Evolutionary conservation across 331 rosid genomes (phyloP).

Genomic region (Rhamnella rubrinervis): DNA sequence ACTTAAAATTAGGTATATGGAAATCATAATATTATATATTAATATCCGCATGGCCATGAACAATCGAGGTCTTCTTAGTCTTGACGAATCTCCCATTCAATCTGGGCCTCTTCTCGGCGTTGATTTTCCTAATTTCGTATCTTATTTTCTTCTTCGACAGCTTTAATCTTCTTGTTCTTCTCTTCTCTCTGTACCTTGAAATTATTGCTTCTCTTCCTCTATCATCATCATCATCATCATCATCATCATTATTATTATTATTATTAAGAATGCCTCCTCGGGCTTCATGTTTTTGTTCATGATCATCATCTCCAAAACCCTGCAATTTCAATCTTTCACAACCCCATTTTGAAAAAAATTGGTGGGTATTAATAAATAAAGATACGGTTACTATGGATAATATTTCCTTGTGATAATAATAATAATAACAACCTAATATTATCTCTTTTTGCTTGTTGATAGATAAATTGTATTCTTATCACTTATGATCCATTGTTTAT

Average conservation of each 20-base stretch:
- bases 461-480: no score
- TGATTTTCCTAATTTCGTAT: constrained; percentile 76
- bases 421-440: no score
- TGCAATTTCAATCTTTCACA: constrained; percentile 8
- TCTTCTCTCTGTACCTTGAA: constrained; percentile 73
- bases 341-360: no score
- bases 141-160: constrained; percentile 75
- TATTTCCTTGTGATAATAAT: background rate
- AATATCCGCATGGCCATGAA: constrained; percentile 15
- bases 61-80: constrained; percentile 47
- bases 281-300: constrained; percentile 25
- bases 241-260: constrained; percentile 1
- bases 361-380: no score
- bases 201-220: constrained; percentile 84
- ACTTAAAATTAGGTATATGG: no score
- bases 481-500: no score
- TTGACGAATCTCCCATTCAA: constrained; percentile 77
- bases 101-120: constrained; percentile 87
- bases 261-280: constrained; percentile 6
- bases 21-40: background rate
- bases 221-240: constrained; percentile 18
- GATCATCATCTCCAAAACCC: constrained; percentile 30
- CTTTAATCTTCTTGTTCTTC: constrained; percentile 44
- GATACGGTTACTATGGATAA: no score
- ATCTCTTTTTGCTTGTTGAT: no score